Evolutionary conservation across 768 basidiomycete species (phyloP), one percentile per base, ranked within the genome.

Genomic region (Lyophyllum semitale): DNA sequence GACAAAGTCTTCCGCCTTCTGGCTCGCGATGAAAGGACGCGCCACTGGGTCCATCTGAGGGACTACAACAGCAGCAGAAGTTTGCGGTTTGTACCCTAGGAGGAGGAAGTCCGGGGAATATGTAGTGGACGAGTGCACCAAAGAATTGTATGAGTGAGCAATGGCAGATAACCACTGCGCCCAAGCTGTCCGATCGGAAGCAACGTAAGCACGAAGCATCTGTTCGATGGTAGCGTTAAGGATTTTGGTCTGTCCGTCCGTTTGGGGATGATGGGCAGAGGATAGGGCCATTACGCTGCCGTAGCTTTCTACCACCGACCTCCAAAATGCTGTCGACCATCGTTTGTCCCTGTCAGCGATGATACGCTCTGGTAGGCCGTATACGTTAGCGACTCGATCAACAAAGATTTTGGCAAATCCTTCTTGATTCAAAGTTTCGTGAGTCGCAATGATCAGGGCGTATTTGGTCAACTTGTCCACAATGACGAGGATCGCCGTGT

Each of bases 211-310:
- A 1, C 64, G 54, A 0, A 73, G 42, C 60, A 68, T 68, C 25
- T 63, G 23, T 35, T 53, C 41, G 3, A 53, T 38, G 17, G 25
- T 25, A 7, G 25, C 18, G 20, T 53, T 53, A 9, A 55, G 26
- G 3, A 46, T n/a, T 38, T 55, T 48, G 0, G 48, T 69, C 32
- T 74, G 71, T 1, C 75, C 71, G 54, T 79, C 70, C n/a, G n/a
- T n/a, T n/a, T n/a, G n/a, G n/a, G n/a, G n/a, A n/a, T n/a, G n/a
- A n/a, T n/a, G n/a, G 0, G 73, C 8, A 4, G 35, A 37, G 35
- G 35, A 37, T n/a, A 37, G 12, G 6, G 45, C 30, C 46, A 43
- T 55, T 1, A 22, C 18, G 9, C 25, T 55, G 1, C 45, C 37
- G 13, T 48, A 26, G 18, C 15, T 26, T 18, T 37, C 20, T 2